phyloP scores from a whole-genome alignment of 192 early-diverging fungal species.

The Backusella westeae region DNA sequence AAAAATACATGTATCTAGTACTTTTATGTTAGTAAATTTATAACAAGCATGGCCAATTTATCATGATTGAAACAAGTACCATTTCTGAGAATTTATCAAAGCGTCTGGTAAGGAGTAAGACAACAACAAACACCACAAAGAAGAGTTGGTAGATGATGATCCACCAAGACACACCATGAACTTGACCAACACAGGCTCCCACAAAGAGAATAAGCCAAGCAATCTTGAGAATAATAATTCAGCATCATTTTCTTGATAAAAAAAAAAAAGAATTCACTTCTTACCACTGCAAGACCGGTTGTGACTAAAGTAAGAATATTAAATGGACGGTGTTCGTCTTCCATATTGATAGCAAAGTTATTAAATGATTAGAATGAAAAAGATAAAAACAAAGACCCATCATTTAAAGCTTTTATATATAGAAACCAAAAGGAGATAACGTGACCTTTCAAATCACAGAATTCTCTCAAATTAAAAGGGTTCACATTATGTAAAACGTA shows the following conservation, averaged over 20 bases:
- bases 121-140: constrained; percentile 13
- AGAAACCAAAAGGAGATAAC: neutral
- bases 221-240: neutral
- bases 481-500: constrained; percentile 5
- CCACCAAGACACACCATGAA: constrained; percentile 26
- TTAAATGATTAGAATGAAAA: neutral
- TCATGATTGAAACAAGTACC: neutral
- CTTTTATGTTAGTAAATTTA: neutral
- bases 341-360: neutral
- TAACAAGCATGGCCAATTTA: neutral
- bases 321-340: neutral
- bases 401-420: neutral
- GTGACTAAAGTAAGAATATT: neutral
- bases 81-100: constrained; percentile 1
- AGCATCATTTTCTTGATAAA: neutral
- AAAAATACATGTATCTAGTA: constrained; percentile 23
- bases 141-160: constrained; percentile 28
- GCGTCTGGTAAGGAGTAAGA: neutral
- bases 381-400: neutral
- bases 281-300: neutral
- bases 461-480: neutral
- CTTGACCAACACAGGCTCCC: constrained; percentile 20
- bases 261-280: neutral
- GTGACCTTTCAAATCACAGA: neutral
- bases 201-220: constrained; percentile 35